Conservation (phyloP, 176 grass and related monocot species). For the Alopecurus myosuroides region DNA sequence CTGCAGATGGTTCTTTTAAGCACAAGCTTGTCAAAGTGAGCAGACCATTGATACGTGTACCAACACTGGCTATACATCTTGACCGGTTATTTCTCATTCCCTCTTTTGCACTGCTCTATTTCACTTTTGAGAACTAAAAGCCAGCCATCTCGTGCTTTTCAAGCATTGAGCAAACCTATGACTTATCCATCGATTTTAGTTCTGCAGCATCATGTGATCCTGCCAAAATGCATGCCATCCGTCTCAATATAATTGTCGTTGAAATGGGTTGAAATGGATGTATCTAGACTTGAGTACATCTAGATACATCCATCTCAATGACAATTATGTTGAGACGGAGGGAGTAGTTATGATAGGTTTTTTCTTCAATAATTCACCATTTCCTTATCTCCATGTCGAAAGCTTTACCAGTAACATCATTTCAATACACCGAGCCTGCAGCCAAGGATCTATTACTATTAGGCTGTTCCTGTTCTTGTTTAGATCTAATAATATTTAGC, state of each 20-base stretch:
- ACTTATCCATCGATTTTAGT: background rate
- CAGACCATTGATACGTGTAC: constrained; percentile 78
- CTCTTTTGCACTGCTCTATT: constrained; percentile 11
- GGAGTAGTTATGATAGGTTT: no score
- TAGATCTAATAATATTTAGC: background rate
- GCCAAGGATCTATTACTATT: background rate
- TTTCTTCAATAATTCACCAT: background rate
- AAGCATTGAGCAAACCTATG: background rate
- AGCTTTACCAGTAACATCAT: background rate
- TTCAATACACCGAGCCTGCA: background rate
- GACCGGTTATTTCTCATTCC: constrained; percentile 69
- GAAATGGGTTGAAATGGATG: no score
- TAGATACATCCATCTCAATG: no score
- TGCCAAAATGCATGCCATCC: no score
- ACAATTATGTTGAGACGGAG: no score
- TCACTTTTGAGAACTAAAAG: background rate
- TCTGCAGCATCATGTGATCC: background rate
- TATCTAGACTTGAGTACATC: no score
- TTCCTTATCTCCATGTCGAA: background rate
- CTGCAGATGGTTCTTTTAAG: constrained; percentile 57
- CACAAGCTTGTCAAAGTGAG: constrained; percentile 87
- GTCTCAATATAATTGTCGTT: no score
- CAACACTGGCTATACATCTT: constrained; percentile 97
- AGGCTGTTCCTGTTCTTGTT: background rate
- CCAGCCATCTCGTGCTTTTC: background rate